phyloP scores from a whole-genome alignment of 257 asterid genomes.

The Avicennia marina region DNA sequence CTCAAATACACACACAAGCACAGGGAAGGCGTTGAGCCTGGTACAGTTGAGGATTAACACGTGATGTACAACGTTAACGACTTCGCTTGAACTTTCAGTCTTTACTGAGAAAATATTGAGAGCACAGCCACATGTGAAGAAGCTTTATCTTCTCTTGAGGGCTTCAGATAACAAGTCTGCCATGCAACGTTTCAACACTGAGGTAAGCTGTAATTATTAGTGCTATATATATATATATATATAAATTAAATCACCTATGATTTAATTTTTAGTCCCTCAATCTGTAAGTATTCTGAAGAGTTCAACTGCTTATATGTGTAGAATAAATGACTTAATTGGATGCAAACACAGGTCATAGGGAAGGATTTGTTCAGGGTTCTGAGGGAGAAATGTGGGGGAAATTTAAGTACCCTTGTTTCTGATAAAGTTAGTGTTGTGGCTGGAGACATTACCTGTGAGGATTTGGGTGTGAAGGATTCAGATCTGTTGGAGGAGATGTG shows the following conservation, averaged over 20 bases:
- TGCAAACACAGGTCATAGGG: constrained; percentile 38
- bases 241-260: too few species aligned
- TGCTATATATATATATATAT: too few species aligned
- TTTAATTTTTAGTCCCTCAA: too few species aligned
- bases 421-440: constrained; percentile 34
- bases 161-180: constrained; percentile 46
- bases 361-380: constrained; percentile 57
- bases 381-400: constrained; percentile 38
- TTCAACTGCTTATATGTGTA: too few species aligned
- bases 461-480: constrained; percentile 61
- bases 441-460: constrained; percentile 50
- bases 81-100: constrained; percentile 25
- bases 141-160: constrained; percentile 53
- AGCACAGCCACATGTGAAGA: constrained; percentile 65
- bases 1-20: too few species aligned
- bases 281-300: too few species aligned
- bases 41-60: too few species aligned
- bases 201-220: constrained; percentile 25
- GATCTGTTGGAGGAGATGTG: constrained; percentile 55
- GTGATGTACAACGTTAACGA: too few species aligned
- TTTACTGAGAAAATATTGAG: constrained; percentile 55
- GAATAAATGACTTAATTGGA: not conserved
- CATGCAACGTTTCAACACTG: constrained; percentile 44
- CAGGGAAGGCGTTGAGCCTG: too few species aligned
- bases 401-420: constrained; percentile 26